phyloP scores from a whole-genome alignment of 805 yeast species.

The Ogataea glucozyma region DNA sequence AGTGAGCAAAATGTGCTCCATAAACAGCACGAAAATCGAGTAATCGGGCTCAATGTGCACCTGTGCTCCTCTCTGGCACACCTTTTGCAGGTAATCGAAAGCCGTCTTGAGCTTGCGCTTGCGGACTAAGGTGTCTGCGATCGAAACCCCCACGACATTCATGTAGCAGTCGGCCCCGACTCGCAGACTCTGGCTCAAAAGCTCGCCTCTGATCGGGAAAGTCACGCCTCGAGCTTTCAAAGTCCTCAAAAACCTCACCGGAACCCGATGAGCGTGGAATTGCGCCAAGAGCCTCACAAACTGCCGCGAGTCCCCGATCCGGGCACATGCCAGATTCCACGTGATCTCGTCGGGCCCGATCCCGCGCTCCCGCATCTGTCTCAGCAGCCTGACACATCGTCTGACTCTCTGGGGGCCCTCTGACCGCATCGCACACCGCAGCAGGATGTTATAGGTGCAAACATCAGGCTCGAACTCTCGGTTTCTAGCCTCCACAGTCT shows the following conservation, averaged over 20 bases:
- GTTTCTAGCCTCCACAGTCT: slow-evolving; percentile 1
- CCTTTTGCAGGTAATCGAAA: slow-evolving; percentile 7
- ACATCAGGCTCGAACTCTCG: slow-evolving; percentile 9
- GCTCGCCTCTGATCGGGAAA: slow-evolving; percentile 14
- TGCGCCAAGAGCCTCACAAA: slow-evolving; percentile 7
- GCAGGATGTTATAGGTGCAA: slow-evolving; percentile 15
- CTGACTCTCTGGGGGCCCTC: slow-evolving; percentile 11
- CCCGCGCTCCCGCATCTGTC: slow-evolving; percentile 6
- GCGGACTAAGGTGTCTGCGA: slow-evolving; percentile 4
- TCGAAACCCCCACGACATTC: slow-evolving; percentile 8
- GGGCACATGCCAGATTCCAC: slow-evolving; percentile 18
- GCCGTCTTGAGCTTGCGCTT: slow-evolving; percentile 6
- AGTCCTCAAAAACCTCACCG: slow-evolving; percentile 10
- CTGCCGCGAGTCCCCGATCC: slow-evolving; percentile 5
- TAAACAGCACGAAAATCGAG: slow-evolving; percentile 10
- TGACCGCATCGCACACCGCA: slow-evolving; percentile 11
- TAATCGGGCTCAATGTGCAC: slow-evolving; percentile 3
- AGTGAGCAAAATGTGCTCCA: slow-evolving; percentile 13
- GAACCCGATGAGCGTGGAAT: slow-evolving; percentile 11
- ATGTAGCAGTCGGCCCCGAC: slow-evolving; percentile 1
- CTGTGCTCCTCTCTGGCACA: not conserved
- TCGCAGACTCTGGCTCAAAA: slow-evolving; percentile 1
- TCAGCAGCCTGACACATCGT: slow-evolving; percentile 10
- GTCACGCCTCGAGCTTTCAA: slow-evolving; percentile 7
- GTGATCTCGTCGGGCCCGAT: slow-evolving; percentile 18